These are phyloP conservation scores for Alternaria hordeiaustralica DNA, from an alignment of 2,329 filamentous ascomycete genomes.

Conservation along the genomic window DNA sequence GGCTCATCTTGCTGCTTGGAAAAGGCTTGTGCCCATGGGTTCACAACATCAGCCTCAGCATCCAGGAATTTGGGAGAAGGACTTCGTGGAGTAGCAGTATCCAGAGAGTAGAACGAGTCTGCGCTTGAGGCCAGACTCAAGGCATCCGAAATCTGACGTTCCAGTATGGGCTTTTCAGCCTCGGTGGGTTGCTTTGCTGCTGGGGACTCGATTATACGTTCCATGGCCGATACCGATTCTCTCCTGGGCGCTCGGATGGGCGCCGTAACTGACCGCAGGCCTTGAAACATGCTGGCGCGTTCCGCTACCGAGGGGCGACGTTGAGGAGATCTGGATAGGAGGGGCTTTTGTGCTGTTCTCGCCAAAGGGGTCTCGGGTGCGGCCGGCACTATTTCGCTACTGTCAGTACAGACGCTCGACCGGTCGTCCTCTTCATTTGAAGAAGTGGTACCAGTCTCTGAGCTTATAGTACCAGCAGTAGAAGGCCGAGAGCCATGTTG, in stretches of 20 bases:
- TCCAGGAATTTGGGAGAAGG: slow-evolving; percentile 42
- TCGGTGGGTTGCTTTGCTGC: slow-evolving; percentile 11
- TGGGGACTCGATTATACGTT: slow-evolving; percentile 28
- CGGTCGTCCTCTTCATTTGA: slow-evolving; percentile 45
- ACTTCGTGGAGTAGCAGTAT: slow-evolving; percentile 28
- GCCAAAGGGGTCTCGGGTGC: slow-evolving; percentile 29
- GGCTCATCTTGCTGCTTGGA: slow-evolving; percentile 18
- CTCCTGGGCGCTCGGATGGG: slow-evolving; percentile 19
- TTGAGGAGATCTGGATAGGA: slow-evolving; percentile 11
- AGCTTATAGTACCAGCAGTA: slow-evolving; percentile 37
- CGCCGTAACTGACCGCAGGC: slow-evolving; percentile 35
- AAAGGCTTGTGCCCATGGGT: slow-evolving; percentile 34
- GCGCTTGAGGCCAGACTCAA: slow-evolving; percentile 43
- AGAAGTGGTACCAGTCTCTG: slow-evolving; percentile 39
- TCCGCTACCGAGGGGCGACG: slow-evolving; percentile 39
- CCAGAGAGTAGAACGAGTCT: slow-evolving; percentile 49
- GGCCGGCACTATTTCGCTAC: slow-evolving; percentile 33
- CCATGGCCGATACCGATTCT: slow-evolving; percentile 24
- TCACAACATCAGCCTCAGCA: slow-evolving; percentile 35
- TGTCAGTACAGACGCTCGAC: slow-evolving; percentile 43
- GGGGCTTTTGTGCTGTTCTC: slow-evolving; percentile 18
- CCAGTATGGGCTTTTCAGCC: slow-evolving; percentile 17
- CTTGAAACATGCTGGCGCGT: slow-evolving; percentile 41
- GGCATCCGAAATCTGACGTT: slow-evolving; percentile 37
- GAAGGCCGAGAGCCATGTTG: slow-evolving; percentile 44